Conservation (phyloP, 441 rosid genomes). For the Erodium trifolium region DNA sequence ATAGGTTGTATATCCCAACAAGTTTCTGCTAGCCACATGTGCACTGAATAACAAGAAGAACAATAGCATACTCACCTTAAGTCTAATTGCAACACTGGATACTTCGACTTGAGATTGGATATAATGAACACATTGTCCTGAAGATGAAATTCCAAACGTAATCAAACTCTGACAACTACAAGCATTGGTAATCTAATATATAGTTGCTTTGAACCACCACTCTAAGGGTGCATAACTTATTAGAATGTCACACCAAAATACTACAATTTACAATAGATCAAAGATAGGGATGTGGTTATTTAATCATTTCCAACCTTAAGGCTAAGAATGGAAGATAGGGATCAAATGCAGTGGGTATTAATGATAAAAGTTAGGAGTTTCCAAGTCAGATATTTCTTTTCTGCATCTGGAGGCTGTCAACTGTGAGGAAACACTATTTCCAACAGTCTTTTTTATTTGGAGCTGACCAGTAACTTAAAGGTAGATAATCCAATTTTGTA, state of each 20-base stretch:
- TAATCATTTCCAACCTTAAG: not conserved
- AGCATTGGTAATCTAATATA: not conserved
- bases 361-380: not conserved
- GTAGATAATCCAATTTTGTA: not conserved
- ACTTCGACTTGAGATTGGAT: constrained; percentile 27
- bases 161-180: not conserved
- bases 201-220: not conserved
- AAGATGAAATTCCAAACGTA: not conserved
- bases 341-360: not conserved
- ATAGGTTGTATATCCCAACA: constrained; percentile 17
- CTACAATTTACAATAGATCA: not conserved
- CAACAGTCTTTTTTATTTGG: not conserved
- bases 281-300: not conserved
- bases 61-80: constrained; percentile 19
- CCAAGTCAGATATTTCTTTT: not conserved
- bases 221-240: not conserved
- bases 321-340: not conserved
- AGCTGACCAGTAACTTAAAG: not conserved
- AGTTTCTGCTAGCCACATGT: constrained; percentile 2
- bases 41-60: not conserved
- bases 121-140: constrained; percentile 30
- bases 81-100: constrained; percentile 26
- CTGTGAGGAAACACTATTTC: not conserved
- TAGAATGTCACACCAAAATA: not conserved
- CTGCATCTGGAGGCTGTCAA: not conserved